phyloP scores from a whole-genome alignment of 225 moss, liverwort and hornwort genomes.

The Asterella californica region DNA sequence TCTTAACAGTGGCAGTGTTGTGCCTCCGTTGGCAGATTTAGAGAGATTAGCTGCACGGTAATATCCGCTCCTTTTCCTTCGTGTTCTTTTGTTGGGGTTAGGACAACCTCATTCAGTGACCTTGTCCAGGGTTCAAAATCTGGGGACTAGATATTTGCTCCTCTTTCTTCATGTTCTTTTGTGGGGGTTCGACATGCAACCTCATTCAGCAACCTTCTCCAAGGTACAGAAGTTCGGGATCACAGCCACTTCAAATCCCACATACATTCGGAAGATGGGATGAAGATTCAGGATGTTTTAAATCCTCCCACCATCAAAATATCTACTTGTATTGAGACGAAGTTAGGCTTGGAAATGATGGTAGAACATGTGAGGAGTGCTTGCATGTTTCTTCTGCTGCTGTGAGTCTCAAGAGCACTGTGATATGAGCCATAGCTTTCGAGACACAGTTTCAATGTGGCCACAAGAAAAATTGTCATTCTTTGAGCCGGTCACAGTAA shows the following conservation, averaged over 20 bases:
- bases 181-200: background rate
- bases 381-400: slow-evolving; percentile 24
- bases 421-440: slow-evolving; percentile 16
- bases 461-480: slow-evolving; percentile 16
- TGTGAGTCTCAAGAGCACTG: background rate
- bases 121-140: slow-evolving; percentile 7
- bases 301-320: slow-evolving; percentile 25
- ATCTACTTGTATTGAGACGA: slow-evolving; percentile 36
- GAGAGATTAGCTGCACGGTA: slow-evolving; percentile 20
- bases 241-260: slow-evolving; percentile 16
- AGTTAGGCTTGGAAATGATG: slow-evolving; percentile 28
- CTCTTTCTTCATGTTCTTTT: slow-evolving; percentile 6
- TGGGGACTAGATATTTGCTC: slow-evolving; percentile 15
- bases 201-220: slow-evolving; percentile 1
- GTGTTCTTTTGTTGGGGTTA: slow-evolving; percentile 25
- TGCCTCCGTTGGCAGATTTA: slow-evolving; percentile 18
- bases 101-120: slow-evolving; percentile 10
- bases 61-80: slow-evolving; percentile 23
- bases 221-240: slow-evolving; percentile 21
- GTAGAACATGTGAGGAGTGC: slow-evolving; percentile 17
- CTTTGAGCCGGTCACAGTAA: slow-evolving; percentile 17
- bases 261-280: slow-evolving; percentile 34
- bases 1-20: slow-evolving; percentile 22
- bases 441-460: slow-evolving; percentile 24
- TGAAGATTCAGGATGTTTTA: slow-evolving; percentile 33